phyloP scores from a whole-genome alignment of 2,329 filamentous ascomycete species.

The Exophiala mesophila region DNA sequence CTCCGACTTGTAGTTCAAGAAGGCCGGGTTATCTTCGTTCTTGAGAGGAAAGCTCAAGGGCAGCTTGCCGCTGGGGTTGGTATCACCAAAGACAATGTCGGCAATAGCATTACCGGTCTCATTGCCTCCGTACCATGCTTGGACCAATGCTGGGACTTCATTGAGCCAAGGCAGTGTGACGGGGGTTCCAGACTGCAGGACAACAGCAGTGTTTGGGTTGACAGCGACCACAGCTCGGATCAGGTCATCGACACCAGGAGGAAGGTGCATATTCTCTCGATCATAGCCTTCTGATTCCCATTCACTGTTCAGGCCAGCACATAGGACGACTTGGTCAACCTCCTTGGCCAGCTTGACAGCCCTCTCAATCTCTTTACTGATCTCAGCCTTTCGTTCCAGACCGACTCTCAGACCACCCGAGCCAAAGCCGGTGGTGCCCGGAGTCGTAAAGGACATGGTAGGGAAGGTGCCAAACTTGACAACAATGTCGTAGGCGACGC shows the following conservation, averaged over 20 bases:
- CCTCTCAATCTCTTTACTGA: conserved; percentile 56
- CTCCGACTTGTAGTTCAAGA: conserved; percentile 68
- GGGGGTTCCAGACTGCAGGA: conserved; percentile 73
- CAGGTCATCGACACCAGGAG: conserved; percentile 47
- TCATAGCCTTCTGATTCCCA: conserved; percentile 75
- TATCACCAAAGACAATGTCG: conserved; percentile 68
- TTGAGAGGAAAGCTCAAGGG: conserved; percentile 66
- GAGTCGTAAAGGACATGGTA: conserved; percentile 52
- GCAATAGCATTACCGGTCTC: conserved; percentile 78
- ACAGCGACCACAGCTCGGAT: conserved; percentile 61
- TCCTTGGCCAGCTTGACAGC: conserved; percentile 64
- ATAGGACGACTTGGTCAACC: conserved; percentile 72
- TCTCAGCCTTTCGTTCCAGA: conserved; percentile 54
- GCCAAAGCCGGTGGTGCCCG: conserved; percentile 47
- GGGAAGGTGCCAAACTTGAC: conserved; percentile 58
- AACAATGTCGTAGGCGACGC: conserved; percentile 54
- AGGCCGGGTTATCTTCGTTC: conserved; percentile 67
- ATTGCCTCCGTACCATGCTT: conserved; percentile 85
- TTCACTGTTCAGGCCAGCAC: conserved; percentile 71
- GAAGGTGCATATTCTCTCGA: conserved; percentile 54
- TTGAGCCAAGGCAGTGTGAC: conserved; percentile 47
- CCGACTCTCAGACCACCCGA: conserved; percentile 59
- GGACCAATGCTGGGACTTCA: conserved; percentile 55
- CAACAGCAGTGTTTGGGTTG: conserved; percentile 66
- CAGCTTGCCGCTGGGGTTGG: conserved; percentile 70